phyloP scores from a whole-genome alignment of 2,329 filamentous ascomycete genomes.

The Aspergillus hiratsukae region DNA sequence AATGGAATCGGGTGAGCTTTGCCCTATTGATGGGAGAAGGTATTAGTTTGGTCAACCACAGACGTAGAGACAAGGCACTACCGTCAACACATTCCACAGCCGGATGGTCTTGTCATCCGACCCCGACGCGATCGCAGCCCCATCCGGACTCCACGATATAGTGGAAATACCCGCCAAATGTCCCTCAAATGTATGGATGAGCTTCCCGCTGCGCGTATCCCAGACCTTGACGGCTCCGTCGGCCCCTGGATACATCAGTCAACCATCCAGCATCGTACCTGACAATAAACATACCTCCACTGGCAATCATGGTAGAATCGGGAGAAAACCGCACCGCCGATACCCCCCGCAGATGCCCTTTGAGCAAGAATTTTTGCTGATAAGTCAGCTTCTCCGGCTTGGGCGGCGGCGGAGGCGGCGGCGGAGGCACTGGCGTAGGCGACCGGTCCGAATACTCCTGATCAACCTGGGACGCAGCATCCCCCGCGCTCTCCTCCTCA shows the following conservation, averaged over 20 bases:
- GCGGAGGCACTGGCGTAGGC: slow-evolving; percentile 35
- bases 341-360: slow-evolving; percentile 73
- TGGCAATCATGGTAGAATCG: slow-evolving; percentile 83
- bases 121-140: slow-evolving; percentile 78
- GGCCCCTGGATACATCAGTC: slow-evolving; percentile 50
- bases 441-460: slow-evolving; percentile 27
- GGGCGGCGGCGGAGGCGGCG: slow-evolving; percentile 37
- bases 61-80: slow-evolving; percentile 14
- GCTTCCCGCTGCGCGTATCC: slow-evolving; percentile 70
- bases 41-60: not conserved
- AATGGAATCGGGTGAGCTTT: slow-evolving; percentile 59
- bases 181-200: slow-evolving; percentile 84
- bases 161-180: slow-evolving; percentile 91
- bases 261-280: not conserved
- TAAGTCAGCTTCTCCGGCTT: slow-evolving; percentile 63
- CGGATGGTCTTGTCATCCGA: slow-evolving; percentile 96
- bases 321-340: slow-evolving; percentile 88
- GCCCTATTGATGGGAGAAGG: slow-evolving; percentile 30
- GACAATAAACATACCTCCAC: slow-evolving; percentile 55
- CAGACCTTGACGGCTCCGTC: slow-evolving; percentile 91
- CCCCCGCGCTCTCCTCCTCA: not conserved
- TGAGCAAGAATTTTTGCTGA: slow-evolving; percentile 63
- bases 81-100: slow-evolving; percentile 70
- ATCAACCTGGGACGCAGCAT: slow-evolving; percentile 1
- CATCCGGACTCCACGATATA: slow-evolving; percentile 90